Percentiles rank a stretch among this genome's conserved stretches.
phyloP scores from a whole-genome alignment of 73 alveolate genomes.

The Paramecium sonneborni region DNA sequence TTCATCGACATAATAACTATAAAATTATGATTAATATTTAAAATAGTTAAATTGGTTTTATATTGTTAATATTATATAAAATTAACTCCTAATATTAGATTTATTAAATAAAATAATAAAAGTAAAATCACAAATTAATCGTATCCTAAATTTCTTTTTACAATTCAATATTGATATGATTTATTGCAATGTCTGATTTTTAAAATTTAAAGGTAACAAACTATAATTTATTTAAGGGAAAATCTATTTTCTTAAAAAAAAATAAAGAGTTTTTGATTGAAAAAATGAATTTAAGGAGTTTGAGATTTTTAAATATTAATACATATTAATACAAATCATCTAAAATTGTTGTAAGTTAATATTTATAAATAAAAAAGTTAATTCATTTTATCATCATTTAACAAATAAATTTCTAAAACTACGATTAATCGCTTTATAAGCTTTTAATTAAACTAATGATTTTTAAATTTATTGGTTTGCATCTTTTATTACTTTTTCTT shows the following conservation, averaged over 20 bases:
- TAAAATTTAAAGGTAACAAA: no score
- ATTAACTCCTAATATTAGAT: neutral
- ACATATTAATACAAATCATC: neutral
- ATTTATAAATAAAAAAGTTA: neutral
- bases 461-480: neutral
- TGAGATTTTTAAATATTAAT: neutral
- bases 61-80: neutral
- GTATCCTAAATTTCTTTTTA: no score
- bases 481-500: conserved; percentile 6
- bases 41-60: neutral
- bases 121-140: no score
- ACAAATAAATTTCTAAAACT: conserved; percentile 13
- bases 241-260: no score
- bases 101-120: neutral
- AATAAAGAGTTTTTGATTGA: no score
- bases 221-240: no score
- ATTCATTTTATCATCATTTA: neutral
- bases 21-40: neutral
- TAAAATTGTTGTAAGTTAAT: neutral
- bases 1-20: conserved; percentile 35
- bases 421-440: conserved; percentile 22
- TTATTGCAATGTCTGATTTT: no score
- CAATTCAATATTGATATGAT: no score
- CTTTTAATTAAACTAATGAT: neutral
- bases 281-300: neutral